Base-by-base conservation (phyloP, 1,284 basidiomycete genomes). In the Malassezia restricta region DNA sequence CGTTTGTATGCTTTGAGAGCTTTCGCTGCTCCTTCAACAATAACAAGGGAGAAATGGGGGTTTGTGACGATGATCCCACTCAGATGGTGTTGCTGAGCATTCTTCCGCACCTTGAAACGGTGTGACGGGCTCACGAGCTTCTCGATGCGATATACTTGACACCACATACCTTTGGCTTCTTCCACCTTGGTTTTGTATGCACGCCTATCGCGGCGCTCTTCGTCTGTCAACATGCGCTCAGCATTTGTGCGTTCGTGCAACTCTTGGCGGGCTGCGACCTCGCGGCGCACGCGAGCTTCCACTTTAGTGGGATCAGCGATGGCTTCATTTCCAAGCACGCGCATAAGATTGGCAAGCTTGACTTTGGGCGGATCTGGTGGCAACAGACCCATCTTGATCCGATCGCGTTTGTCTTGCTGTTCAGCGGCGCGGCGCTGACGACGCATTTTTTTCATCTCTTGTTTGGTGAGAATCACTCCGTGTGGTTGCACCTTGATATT, bases 331-430 rank as follows among this genome's bases (percentile, higher is more conserved):
- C 92, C 94, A 37, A 98, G 78, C 11, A 99, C 94, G 70, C 90
- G 90, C 91, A 98, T 96, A 70, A 98, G 76, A 75, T 99, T 99
- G 40, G 86, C 82, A 52, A 98, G 78, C 45, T 90, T 87, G 54
- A 98, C 92, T 79, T 98, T 98, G 0, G 92, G 90, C 28, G 91
- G 79, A 73, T 96, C 91, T 30, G 91, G 90, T 7, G 94, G 90
- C 43, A 90, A 79, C 20, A 99, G 79, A 45, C 92, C 92, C 90
- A 96, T 96, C 62, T 87, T 83, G 66, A 94, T 86, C 28, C 90
- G 80, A 73, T 98, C 94, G 56, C 88, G 82, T 74, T 92, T 91
- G 74, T 99, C 92, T 75, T 94, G 85, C 56, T 92, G 75, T 66
- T 91, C 89, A 9, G 85, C 86, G 63, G 87, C 83, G 33, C 92